Evolutionary conservation across 805 yeast species (phyloP), one percentile per base, ranked within the genome.

Genomic region (Vanderwaltozyma polyspora): DNA sequence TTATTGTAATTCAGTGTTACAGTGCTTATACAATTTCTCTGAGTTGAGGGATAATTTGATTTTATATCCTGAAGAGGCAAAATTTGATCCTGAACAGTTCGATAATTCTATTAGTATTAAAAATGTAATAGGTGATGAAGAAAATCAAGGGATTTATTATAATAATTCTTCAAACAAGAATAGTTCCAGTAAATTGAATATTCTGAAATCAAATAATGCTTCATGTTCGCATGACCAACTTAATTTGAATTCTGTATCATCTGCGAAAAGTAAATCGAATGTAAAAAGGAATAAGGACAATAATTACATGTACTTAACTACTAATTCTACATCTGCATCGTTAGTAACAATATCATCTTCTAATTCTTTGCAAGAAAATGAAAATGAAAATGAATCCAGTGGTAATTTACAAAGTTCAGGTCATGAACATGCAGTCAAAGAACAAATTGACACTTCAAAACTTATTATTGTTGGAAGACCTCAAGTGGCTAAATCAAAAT

Each of bases 1-100:
- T 61, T 89, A 89, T 62, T 83, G 94, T 59, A 91, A 91, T 48
- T 84, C 95, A 8, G 82, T 91, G 21, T 61, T 91, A 17, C 98
- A 91, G 55, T 84, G 94, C 44, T 67, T 89, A 8, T 89, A 73
- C 63, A 78, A 81, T 59, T 70, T 89, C 3, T 67, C 70, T 18
- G 70, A 68, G 19, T 85, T 91, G 49, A 70, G 96, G 30, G 57
- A 64, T 13, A 67, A 66, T 34, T 52, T 81, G 2, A 54, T 75
- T 32, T 58, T 62, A 34, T 66, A 65, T 40, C 81, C 81, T 3
- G 42, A 47, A 6, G 57, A 62, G 32, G 60, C 56, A 28, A 43
- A 54, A 3, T 32, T 29, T 2, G 25, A 38, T 7, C 40, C 40
- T 35, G 55, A 70, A 38, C 58, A 50, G 32, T 55, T 73, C 38